Base-by-base conservation (phyloP, 1,284 basidiomycete species). In the Trichosporon ovoides region DNA sequence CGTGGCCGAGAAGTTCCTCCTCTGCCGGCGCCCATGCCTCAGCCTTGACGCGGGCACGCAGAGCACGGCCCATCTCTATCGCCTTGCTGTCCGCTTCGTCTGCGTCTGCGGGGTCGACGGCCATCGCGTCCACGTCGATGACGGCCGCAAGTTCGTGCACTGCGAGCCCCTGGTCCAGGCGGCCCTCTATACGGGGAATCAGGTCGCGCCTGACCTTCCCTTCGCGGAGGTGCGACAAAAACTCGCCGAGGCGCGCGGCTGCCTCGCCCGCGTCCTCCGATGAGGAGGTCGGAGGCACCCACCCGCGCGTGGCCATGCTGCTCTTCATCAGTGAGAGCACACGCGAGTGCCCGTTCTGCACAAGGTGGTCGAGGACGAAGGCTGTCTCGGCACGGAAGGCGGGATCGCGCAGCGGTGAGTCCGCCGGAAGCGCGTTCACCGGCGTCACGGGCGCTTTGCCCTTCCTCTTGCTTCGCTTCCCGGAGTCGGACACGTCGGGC, bases 321-420 rank as follows among this genome's bases (percentile, higher is more conserved):
- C 33, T 33, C 10, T 48, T 52, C 7, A 68, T 43, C 7, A 63
- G 43, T 0, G 58, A 48, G 13, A 66, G 56, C 0, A 88, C 85
- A 48, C 81, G 82, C 16, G 83, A 82, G 67, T 89, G 88, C 2
- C 91, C 91, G 63, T 89, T 85, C 69, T 92, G 88, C 3, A 84
- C 80, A 20, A 94, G 82, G 70, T 91, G 91, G 43, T 85, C 84
- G 43, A 89, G 73, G 10, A 93, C 85, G 18, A 93, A 83, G 35
- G 85, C 83, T 38, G 86, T 84, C 20, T 88, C 67, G 35, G 78
- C 73, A 58, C 78, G 78, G 50, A 57, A 58, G 31, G 61, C 18
- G 7, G 63, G 50, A 46, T 65, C 55, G 34, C 54, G 38, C 20
- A 61, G 51, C 11, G 56, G 31, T 13, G 53, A 60, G 19, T 38